Evolutionary conservation across 441 rosid genomes (phyloP), one percentile per base, ranked within the genome.

Genomic region (Isatis lusitanica): DNA sequence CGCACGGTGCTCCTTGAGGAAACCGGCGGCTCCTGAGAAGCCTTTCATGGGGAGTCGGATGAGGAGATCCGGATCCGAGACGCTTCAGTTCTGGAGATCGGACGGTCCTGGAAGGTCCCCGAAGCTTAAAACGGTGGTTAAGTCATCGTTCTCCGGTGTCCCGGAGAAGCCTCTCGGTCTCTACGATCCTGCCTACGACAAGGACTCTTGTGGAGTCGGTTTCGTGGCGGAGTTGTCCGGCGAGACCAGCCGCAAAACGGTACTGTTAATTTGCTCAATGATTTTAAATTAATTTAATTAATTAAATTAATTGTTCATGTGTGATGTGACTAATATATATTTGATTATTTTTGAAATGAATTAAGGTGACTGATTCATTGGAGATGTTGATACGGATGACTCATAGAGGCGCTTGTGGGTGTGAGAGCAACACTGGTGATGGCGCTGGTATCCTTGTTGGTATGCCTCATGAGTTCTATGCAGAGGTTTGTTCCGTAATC

Each of bases 351-450:
- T 53, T 33, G 5, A 12, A 64, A 30, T 62, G 21, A 43, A 6
- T 69, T 36, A 21, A 96, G 99, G 82, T 96, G 67, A 80, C 91
- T 47, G 99, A 96, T 87, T 95, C 98, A 35, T 21, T 96, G 83
- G 98, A 96, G 85, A 96, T 96, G 99, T 78, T 96, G 87, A 63
- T 90, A 38, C 83, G 99, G 69, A 96, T 96, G 99, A 2, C 97
- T n/a, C 99, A 96, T 69, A 88, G 98, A 79, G 99, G 99, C 9
- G 99, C 99, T 60, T 96, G 99, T 76, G 99, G 99, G 2, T 96
- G 98, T 67, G 99, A 96, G 75, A 77, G 92, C 28, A 96, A 96
- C 74, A 96, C 98, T 12, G 99, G 99, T 6, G 99, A 96, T 57
- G 99, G 99, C 28, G 99, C 98, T 75, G 99, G 99, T n/a, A 90